Evolutionary conservation across 1,284 basidiomycete genomes (phyloP), one percentile per base, ranked within the genome.

Genomic region (Ustilago shanxiensis): DNA sequence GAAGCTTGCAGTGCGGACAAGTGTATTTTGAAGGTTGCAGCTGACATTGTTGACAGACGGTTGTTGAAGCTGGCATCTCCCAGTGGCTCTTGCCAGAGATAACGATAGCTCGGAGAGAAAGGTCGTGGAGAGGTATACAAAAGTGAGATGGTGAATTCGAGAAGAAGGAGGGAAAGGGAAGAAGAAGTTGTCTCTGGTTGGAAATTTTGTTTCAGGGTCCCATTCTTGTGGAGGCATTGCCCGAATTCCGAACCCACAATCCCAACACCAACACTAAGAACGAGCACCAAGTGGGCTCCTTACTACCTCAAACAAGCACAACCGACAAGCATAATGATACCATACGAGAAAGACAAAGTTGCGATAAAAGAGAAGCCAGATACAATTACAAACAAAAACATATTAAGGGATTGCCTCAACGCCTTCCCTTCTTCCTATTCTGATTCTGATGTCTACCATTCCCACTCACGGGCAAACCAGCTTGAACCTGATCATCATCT

Each of bases 401-500:
- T n/a, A n/a, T n/a, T n/a, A n/a, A n/a, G n/a, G n/a, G n/a, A n/a
- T n/a, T n/a, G n/a, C n/a, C n/a, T n/a, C n/a, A 74, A n/a, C 72
- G 72, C 49, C 72, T 59, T 35, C 72, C 72, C 37, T 67, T 66
- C 58, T 69, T 72, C 33, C 65, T 31, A 37, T 71, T 71, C 57
- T 67, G 66, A 24, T 64, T 65, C 51, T 58, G 55, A 63, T 61
- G 74, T 24, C 62, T 52, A 53, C 71, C 58, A 53, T 64, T 62
- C 3, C 71, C 71, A 9, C 56, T 49, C 5, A 71, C 61, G 8
- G 75, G 75, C 67, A 77, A 39, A 11, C 77, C 80, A 4, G 77
- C 64, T 37, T 82, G 77, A 29, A 82, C 71, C 39, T 75, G 77
- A 52, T 86, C 84, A 60, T 86, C 84, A 58, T 85, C 84, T 20